These are phyloP conservation scores for Talaromyces albobiverticillius DNA, from an alignment of 2,329 filamentous ascomycete species.

Conservation along the genomic window DNA sequence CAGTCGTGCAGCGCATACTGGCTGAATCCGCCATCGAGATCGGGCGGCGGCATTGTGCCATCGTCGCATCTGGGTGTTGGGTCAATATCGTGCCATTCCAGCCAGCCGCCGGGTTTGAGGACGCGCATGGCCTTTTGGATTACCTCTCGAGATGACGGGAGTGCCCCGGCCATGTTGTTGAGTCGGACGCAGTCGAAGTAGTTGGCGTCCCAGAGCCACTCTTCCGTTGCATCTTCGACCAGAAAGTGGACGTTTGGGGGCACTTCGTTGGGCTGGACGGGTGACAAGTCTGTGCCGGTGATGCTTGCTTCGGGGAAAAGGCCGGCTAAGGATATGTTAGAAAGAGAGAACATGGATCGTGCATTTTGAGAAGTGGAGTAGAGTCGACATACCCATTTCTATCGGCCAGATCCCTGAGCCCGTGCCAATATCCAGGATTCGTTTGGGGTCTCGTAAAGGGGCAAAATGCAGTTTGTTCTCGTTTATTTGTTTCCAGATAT, in stretches of 20 bases:
- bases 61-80: slow-evolving; percentile 53
- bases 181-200: slow-evolving; percentile 61
- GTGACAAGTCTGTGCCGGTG: slow-evolving; percentile 64
- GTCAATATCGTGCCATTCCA: slow-evolving; percentile 45
- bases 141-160: slow-evolving; percentile 56
- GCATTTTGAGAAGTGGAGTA: neutral
- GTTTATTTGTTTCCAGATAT: slow-evolving; percentile 50
- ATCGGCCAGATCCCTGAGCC: slow-evolving; percentile 68
- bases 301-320: slow-evolving; percentile 58
- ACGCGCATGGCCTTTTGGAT: slow-evolving; percentile 32
- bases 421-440: slow-evolving; percentile 58
- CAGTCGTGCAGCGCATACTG: slow-evolving; percentile 47
- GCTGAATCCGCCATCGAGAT: slow-evolving; percentile 35
- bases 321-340: slow-evolving; percentile 21
- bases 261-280: slow-evolving; percentile 63
- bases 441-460: slow-evolving; percentile 44
- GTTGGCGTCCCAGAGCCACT: slow-evolving; percentile 55
- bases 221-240: slow-evolving; percentile 65
- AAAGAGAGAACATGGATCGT: slow-evolving; percentile 4
- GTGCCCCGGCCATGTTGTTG: slow-evolving; percentile 56
- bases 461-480: slow-evolving; percentile 46
- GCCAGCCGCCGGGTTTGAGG: slow-evolving; percentile 50
- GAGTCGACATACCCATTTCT: slow-evolving; percentile 59
- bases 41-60: slow-evolving; percentile 47
- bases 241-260: slow-evolving; percentile 73